A percentile compares a stretch with the other conserved stretches of the same genome.
Evolutionary conservation across 169 alveolate genomes (phyloP).

Genomic region (Miamiensis avidus): DNA sequence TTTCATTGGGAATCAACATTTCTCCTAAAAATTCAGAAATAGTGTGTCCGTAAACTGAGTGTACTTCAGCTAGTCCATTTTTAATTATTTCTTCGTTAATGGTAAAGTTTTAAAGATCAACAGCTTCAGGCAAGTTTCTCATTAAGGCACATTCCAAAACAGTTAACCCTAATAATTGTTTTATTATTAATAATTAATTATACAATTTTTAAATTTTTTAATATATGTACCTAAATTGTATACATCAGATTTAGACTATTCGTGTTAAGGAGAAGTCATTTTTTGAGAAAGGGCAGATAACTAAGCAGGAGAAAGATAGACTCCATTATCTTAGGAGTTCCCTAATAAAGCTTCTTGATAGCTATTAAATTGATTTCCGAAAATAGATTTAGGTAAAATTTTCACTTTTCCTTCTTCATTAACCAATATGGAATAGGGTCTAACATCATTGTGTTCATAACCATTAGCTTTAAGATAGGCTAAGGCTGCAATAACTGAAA

Average conservation of each 20-base stretch:
- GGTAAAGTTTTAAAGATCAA: background rate
- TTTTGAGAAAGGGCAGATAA: background rate
- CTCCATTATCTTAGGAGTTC: background rate
- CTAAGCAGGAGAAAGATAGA: conserved; percentile 10
- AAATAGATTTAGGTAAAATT: background rate
- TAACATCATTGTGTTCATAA: background rate
- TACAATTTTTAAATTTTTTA: conserved; percentile 3
- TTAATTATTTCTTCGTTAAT: background rate
- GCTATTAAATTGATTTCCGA: background rate
- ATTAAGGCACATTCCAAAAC: background rate
- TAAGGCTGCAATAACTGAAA: conserved; percentile 21
- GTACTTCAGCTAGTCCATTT: background rate
- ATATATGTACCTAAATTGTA: conserved; percentile 5
- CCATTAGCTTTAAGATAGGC: conserved; percentile 2
- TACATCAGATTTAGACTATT: conserved; percentile 11
- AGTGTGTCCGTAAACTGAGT: background rate
- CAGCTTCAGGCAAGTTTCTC: background rate
- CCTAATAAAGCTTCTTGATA: background rate
- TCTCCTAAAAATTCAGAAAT: background rate
- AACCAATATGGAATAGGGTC: conserved; percentile 10
- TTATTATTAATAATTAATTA: background rate
- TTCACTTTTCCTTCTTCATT: conserved; percentile 23
- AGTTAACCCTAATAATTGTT: background rate
- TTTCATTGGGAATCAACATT: background rate
- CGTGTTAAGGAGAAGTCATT: background rate